Percentiles rank a stretch among this genome's conserved stretches.
These are phyloP conservation scores for Pseudogymnoascus sp. DNA, from an alignment of 2,329 filamentous ascomycete genomes.

Conservation along the genomic window DNA sequence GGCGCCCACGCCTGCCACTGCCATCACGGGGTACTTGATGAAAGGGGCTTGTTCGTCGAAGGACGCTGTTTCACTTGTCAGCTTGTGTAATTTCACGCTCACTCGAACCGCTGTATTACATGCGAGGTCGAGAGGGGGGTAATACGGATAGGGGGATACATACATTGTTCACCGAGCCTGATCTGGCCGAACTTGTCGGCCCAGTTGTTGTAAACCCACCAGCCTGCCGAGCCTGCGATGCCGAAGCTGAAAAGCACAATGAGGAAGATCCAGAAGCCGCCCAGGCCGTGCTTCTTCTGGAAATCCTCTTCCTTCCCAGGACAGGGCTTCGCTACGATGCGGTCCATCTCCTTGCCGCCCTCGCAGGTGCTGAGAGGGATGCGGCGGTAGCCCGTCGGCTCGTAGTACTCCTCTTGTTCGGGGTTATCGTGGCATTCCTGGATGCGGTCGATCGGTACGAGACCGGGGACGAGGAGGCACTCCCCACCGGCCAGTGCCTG, in stretches of 20 bases:
- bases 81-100: background rate
- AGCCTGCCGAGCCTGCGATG: constrained; percentile 65
- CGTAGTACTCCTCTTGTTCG: constrained; percentile 67
- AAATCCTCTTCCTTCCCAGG: constrained; percentile 77
- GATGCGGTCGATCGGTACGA: constrained; percentile 53
- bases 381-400: constrained; percentile 78
- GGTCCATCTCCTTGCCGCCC: constrained; percentile 68
- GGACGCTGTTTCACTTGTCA: constrained; percentile 25
- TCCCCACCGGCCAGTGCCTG: constrained; percentile 69
- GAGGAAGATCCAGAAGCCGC: constrained; percentile 73
- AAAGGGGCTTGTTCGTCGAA: constrained; percentile 67
- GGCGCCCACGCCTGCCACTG: constrained; percentile 55
- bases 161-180: constrained; percentile 65
- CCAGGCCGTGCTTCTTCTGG: constrained; percentile 61
- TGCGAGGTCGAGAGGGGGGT: background rate
- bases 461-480: constrained; percentile 69
- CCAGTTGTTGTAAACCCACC: constrained; percentile 80
- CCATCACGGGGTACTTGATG: constrained; percentile 75
- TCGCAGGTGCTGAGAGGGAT: constrained; percentile 84
- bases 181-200: constrained; percentile 87
- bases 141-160: constrained; percentile 11
- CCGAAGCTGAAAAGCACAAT: constrained; percentile 69
- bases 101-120: background rate
- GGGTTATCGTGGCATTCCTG: constrained; percentile 54
- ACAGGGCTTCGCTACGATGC: constrained; percentile 56